Base-by-base conservation (phyloP, 1,284 basidiomycete species). In the Cryptococcus hybrid region DNA sequence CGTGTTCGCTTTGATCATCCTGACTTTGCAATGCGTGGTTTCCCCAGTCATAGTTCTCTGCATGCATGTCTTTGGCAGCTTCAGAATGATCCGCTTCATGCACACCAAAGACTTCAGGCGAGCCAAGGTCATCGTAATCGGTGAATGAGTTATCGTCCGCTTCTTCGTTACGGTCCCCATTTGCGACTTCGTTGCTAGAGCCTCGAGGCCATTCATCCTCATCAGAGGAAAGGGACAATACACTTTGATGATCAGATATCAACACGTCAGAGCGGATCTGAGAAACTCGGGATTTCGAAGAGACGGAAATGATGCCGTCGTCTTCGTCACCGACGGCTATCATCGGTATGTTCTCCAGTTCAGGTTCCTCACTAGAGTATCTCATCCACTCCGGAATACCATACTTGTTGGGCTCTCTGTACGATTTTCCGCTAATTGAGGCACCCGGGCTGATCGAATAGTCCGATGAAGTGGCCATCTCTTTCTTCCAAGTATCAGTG, bases 361-460 rank as follows among this genome's bases (percentile, higher is more conserved):
- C 37, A 9, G 49, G 49, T 15, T 54, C 59, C 15, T 61, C 60
- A 36, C 50, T 56, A 35, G 38, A 7, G 54, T 65, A 67, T 3
- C 65, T 50, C 34, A 65, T n/a, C 7, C 64, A 64, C 4, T 34
- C 24, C 15, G 63, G 62, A 6, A 67, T 44, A 18, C 61, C 61
- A 39, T 65, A 65, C 18, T 45, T 59, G 57, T 54, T 55, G 13
- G 30, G 54, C 36, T 50, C 52, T 15, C 39, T 18, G 18, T 18
- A 18, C 18, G 18, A 18, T 18, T 18, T 18, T 18, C 18, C 18
- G 18, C 18, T 18, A 18, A 18, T 18, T 18, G 18, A 18, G 18
- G 18, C 18, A 18, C 18, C 18, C 18, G 18, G 18, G 18, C 18
- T 18, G 18, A 18, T 18, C 18, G 18, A 18, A 18, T 18, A 18